phyloP scores from a whole-genome alignment of 345 rosid genomes.

The Hypericum androsaemum region DNA sequence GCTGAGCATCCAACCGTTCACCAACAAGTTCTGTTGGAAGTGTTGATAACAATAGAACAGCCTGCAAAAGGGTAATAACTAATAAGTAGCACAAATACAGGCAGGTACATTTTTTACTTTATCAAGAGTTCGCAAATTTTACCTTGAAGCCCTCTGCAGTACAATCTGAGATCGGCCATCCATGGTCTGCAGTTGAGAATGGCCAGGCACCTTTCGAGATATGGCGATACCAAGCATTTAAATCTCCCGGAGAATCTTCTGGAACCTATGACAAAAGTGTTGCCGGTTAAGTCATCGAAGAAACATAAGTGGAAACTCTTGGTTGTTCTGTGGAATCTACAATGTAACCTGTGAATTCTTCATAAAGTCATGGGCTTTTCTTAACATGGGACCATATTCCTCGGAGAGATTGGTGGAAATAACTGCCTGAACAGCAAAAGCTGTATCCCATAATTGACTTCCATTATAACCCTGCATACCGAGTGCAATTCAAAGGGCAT shows the following conservation, averaged over 20 bases:
- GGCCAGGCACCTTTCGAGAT: slow-evolving; percentile 10
- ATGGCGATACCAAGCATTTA: slow-evolving; percentile 3
- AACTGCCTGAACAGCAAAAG: slow-evolving; percentile 9
- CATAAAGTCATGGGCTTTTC: not conserved
- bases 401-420: not conserved
- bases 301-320: too few species aligned
- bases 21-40: slow-evolving; percentile 4
- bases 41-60: slow-evolving; percentile 3
- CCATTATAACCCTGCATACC: slow-evolving; percentile 8
- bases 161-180: slow-evolving; percentile 9
- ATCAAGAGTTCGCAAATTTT: not conserved
- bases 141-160: slow-evolving; percentile 7
- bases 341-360: slow-evolving; percentile 3
- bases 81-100: not conserved
- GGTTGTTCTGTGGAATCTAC: too few species aligned
- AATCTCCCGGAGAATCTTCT: slow-evolving; percentile 6
- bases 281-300: too few species aligned
- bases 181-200: slow-evolving; percentile 9
- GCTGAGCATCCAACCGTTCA: not conserved
- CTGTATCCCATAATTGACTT: slow-evolving; percentile 4
- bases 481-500: too few species aligned
- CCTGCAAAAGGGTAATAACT: not conserved
- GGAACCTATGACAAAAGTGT: not conserved
- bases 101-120: not conserved
- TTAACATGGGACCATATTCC: not conserved